These are phyloP conservation scores for Bryoglossum gracile DNA, from an alignment of 495 filamentous ascomycete genomes.

Conservation along the genomic window DNA sequence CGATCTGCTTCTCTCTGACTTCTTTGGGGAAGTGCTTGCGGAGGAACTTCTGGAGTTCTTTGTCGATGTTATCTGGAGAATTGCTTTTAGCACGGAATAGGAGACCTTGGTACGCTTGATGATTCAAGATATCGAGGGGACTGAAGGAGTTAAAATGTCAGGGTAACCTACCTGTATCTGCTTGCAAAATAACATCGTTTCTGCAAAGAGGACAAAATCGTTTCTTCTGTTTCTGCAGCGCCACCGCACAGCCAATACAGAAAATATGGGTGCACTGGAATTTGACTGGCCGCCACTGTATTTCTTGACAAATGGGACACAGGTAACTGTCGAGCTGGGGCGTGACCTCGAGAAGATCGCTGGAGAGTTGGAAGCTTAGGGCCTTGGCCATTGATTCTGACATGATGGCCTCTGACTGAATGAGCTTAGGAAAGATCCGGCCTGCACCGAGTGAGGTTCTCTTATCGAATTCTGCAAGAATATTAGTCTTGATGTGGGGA, in stretches of 20 bases:
- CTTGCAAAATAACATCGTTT: conserved; percentile 49
- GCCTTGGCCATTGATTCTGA: conserved; percentile 54
- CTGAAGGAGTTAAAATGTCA: background rate
- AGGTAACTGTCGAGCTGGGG: conserved; percentile 67
- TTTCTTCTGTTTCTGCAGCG: conserved; percentile 55
- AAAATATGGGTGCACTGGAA: conserved; percentile 60
- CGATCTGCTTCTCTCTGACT: conserved; percentile 50
- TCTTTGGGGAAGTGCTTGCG: conserved; percentile 66
- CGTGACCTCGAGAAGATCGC: conserved; percentile 54
- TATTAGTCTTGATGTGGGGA: background rate
- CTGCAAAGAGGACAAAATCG: conserved; percentile 62
- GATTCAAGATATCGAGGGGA: too few species aligned
- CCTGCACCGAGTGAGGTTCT: conserved; percentile 59
- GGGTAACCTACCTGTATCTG: conserved; percentile 42
- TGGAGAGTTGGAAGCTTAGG: conserved; percentile 56
- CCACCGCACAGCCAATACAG: conserved; percentile 66
- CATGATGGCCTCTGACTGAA: conserved; percentile 43
- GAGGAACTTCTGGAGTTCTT: conserved; percentile 49
- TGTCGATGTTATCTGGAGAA: conserved; percentile 50
- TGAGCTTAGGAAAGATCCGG: conserved; percentile 41
- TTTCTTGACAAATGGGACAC: conserved; percentile 63
- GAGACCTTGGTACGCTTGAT: too few species aligned
- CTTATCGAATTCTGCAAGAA: conserved; percentile 64
- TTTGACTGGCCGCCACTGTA: conserved; percentile 60
- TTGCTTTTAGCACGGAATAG: background rate